Evolutionary conservation across 2,329 filamentous ascomycete species (phyloP), one percentile per base, ranked within the genome.

Genomic region (Neoarthrinium moseri): DNA sequence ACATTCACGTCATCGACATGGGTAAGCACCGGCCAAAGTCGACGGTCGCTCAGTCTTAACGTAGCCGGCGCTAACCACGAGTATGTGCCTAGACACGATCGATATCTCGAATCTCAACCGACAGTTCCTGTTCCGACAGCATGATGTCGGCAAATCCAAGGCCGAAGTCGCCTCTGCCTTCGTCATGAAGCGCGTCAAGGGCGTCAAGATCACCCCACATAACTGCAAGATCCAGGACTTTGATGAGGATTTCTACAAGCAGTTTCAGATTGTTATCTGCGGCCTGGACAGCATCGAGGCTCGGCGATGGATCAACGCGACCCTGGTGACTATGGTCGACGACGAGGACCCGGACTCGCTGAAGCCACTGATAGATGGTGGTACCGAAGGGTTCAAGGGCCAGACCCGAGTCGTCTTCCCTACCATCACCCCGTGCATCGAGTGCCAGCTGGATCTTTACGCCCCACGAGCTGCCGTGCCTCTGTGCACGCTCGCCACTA

Each of bases 1-100:
- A 96, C 60, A 96, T 99, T 56, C 91, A 99, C 72, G 94, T 99
- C 48, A 97, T 99, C 59, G 94, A 99, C 70, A 99, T 99, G 94
- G 89, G 87, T 87, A 69, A 13, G 47, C 20, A 5, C 6, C 5
- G 22, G 27, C 13, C 8, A 4, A 4, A 10, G 13, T n/a, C 12
- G n/a, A n/a, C n/a, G n/a, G n/a, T n/a, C n/a, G n/a, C n/a, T n/a
- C n/a, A n/a, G n/a, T 33, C 11, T n/a, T 26, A 18, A 17, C 22
- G 29, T 13, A 22, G 4, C 33, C 15, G 33, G 13, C 27, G 20
- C 13, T n/a, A 21, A 20, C 11, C 21, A 29, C 49, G 55, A 41
- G 55, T 43, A 6, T 11, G 15, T 24, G 7, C 21, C 55, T 51
- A 90, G 91, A 99, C 68, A 99, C 92, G 1, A 99, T 99, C 66